Evolutionary conservation across 306 rosid genomes (phyloP).

Genomic region (Ormosia emarginata): DNA sequence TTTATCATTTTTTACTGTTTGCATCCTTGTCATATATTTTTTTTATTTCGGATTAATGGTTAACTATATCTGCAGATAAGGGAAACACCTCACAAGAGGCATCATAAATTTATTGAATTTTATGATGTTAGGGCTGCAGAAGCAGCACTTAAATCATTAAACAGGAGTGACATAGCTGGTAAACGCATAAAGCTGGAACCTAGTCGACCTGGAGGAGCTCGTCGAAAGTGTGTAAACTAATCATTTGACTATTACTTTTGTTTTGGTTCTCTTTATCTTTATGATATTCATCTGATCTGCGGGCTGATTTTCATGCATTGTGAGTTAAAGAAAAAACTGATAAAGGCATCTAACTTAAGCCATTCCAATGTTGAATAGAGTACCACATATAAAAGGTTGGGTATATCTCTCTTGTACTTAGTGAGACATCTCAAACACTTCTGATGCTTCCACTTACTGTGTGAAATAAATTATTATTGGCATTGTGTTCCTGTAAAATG

Average conservation of each 20-base stretch:
- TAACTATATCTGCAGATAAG: constrained; percentile 62
- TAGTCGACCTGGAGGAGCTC: constrained; percentile 99
- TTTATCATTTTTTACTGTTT: constrained; percentile 2
- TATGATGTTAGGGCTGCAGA: constrained; percentile 96
- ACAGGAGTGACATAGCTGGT: constrained; percentile 98
- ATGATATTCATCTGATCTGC: not conserved
- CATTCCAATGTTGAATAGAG: not conserved
- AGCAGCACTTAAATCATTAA: constrained; percentile 87
- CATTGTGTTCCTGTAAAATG: not conserved
- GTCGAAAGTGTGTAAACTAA: constrained; percentile 70
- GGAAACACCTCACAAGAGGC: constrained; percentile 99
- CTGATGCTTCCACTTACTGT: not conserved
- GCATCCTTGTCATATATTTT: not conserved
- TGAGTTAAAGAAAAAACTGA: not conserved
- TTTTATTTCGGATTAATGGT: not conserved
- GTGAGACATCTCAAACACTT: not conserved
- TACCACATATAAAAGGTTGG: not conserved
- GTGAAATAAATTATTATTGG: not conserved
- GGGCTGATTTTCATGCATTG: not conserved
- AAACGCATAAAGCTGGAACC: constrained; percentile 99
- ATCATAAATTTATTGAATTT: constrained; percentile 95
- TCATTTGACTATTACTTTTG: constrained; percentile 10
- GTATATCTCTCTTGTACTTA: not conserved
- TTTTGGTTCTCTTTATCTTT: not conserved
- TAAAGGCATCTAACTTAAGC: not conserved